These are phyloP conservation scores for Wickerhamiella galacta DNA, from an alignment of 805 yeast genomes.

Conservation along the genomic window DNA sequence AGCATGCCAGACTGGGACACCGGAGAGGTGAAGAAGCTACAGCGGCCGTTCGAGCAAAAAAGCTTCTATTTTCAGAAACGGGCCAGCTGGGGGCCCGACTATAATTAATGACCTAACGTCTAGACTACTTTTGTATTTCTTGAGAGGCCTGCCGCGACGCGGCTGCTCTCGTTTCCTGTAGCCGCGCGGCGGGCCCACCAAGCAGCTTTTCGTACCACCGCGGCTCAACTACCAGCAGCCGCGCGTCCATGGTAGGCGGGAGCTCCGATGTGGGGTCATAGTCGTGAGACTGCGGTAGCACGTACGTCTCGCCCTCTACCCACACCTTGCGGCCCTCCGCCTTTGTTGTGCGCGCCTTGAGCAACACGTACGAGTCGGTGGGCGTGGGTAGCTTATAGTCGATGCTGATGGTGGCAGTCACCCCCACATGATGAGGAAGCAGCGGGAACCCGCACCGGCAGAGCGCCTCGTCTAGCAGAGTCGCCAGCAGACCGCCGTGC, in stretches of 20 bases:
- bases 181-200: constrained; percentile 7
- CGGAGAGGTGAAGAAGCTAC: constrained; percentile 9
- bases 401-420: constrained; percentile 62
- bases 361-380: constrained; percentile 46
- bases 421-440: constrained; percentile 70
- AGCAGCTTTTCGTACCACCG: constrained; percentile 21
- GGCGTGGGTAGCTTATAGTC: constrained; percentile 42
- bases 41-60: constrained; percentile 11
- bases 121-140: too few species aligned
- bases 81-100: neutral
- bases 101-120: too few species aligned
- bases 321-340: constrained; percentile 66
- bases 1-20: constrained; percentile 15
- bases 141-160: too few species aligned
- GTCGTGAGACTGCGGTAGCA: constrained; percentile 23
- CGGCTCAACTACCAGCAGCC: constrained; percentile 24
- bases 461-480: constrained; percentile 71
- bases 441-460: constrained; percentile 74
- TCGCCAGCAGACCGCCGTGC: constrained; percentile 77
- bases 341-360: constrained; percentile 50
- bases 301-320: constrained; percentile 49
- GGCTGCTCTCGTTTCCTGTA: neutral
- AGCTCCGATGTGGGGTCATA: constrained; percentile 8
- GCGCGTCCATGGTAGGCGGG: constrained; percentile 18
- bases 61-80: neutral